Conservation (phyloP, 192 early-diverging fungal species). For the Backusella tarrabulga region DNA sequence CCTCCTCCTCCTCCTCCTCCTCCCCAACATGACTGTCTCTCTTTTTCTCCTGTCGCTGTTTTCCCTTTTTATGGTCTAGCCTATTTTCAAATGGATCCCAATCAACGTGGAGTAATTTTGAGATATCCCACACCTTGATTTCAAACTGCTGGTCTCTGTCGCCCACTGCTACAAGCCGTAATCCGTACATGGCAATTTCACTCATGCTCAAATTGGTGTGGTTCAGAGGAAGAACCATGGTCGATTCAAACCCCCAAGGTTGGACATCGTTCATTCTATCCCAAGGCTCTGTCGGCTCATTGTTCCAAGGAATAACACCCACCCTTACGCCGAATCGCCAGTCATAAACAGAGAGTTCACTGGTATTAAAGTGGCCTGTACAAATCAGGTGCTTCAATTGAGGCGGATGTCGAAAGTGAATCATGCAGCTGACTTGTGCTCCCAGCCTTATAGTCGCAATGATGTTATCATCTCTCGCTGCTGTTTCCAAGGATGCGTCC, state of each 20-base stretch:
- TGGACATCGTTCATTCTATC: neutral
- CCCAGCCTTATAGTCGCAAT: constrained; percentile 23
- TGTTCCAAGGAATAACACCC: constrained; percentile 26
- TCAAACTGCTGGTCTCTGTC: constrained; percentile 23
- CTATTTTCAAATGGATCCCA: constrained; percentile 17
- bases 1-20: neutral
- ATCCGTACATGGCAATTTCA: constrained; percentile 9
- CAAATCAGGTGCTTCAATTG: constrained; percentile 33
- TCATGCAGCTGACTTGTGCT: constrained; percentile 32
- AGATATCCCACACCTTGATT: constrained; percentile 33
- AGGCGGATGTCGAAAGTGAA: constrained; percentile 30
- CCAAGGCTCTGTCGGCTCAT: neutral
- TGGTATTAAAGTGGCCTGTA: constrained; percentile 20
- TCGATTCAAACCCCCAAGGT: constrained; percentile 31
- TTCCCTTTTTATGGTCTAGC: neutral
- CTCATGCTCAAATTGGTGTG: neutral
- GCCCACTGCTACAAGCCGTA: constrained; percentile 24
- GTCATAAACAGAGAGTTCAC: constrained; percentile 34
- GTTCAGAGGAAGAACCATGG: constrained; percentile 14
- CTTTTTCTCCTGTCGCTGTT: no score
- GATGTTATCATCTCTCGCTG: neutral
- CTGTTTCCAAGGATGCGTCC: neutral
- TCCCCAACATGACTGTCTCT: no score
- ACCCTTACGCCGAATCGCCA: constrained; percentile 34
- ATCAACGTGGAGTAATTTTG: constrained; percentile 12